Base-by-base conservation (phyloP, 768 basidiomycete species). In the Trametes meyenii region DNA sequence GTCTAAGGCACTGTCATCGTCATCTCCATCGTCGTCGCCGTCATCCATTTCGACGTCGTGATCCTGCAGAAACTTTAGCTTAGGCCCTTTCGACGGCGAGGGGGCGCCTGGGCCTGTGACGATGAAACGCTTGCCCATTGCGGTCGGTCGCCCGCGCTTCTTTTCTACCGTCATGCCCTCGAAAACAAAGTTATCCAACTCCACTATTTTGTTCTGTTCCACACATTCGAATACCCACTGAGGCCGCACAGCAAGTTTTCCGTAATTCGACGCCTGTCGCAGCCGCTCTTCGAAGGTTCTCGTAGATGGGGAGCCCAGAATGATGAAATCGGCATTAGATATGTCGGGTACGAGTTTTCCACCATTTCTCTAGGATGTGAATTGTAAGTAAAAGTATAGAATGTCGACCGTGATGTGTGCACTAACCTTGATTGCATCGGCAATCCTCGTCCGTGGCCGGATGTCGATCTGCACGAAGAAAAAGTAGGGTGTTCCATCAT, bases 381-480 rank as follows among this genome's bases (percentile, higher is more conserved):
- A 21, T 58, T 46, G 19, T 16, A 1, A 57, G 23, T 23, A n/a
- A 16, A 21, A 2, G 33, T 14, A 4, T 17, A 21, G 2, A 4
- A 17, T 17, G 23, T 3, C 16, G 21, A 39, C 7, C 17, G 43
- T 0, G 38, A 43, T 33, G 23, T 60, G 26, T 1, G 16, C 49
- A 69, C 77, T 60, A 55, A 88, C 89, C 82, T 87, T 89, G 70
- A 92, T 86, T 8, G 76, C 73, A 46, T 75, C 75, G 23, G 87
- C 79, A 26, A 86, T 69, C 0, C 75, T 71, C 16, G 76, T 73
- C 23, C 89, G 79, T 51, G 83, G 82, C 45, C 79, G 78, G 0
- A 87, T 75, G 65, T 87, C 87, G n/a, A 90, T 76, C 68, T 89
- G 87, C 38, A 90, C 85, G 65, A 83, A 89, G 65, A 90, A 89